Percentiles rank a stretch among this genome's conserved stretches.
These are phyloP conservation scores for Platanthera guangdongensis DNA, from an alignment of 106 monocot genomes.

Conservation along the genomic window DNA sequence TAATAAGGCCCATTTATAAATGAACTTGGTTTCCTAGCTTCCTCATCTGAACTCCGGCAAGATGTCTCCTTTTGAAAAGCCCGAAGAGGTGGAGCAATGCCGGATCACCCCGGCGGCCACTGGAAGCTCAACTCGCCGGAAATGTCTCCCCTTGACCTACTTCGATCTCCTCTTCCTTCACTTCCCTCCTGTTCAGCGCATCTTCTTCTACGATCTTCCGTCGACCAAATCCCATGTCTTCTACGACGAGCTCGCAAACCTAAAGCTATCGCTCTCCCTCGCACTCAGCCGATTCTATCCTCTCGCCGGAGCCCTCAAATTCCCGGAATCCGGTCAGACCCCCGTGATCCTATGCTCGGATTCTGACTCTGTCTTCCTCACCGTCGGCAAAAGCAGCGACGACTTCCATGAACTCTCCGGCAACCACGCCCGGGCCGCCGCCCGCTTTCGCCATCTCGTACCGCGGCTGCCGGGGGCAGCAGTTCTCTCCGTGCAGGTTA, in stretches of 20 bases:
- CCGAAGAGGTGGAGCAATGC: conserved; percentile 8
- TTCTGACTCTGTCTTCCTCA: conserved; percentile 7
- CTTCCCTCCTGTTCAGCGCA: conserved; percentile 28
- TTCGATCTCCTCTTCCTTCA: conserved; percentile 24
- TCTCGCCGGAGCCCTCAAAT: conserved; percentile 20
- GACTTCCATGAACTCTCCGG: conserved; percentile 15
- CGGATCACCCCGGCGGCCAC: background rate
- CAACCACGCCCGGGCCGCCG: conserved; percentile 13
- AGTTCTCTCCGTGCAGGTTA: conserved; percentile 23
- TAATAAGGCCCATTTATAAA: too few species aligned
- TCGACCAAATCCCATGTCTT: conserved; percentile 11
- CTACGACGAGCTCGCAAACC: conserved; percentile 15
- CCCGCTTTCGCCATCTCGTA: background rate
- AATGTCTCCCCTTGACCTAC: conserved; percentile 17
- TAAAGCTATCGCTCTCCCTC: conserved; percentile 34
- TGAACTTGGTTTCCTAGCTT: too few species aligned
- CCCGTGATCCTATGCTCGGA: conserved; percentile 9
- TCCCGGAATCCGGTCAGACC: background rate
- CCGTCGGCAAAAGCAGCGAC: conserved; percentile 1
- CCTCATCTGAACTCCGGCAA: too few species aligned
- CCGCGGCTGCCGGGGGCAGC: background rate
- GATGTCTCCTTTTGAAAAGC: conserved; percentile 3
- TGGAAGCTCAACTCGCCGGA: background rate
- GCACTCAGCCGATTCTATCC: conserved; percentile 38
- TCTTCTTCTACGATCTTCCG: conserved; percentile 35